Conservation (phyloP, 257 asterid species). For the Knoxia roxburghii region DNA sequence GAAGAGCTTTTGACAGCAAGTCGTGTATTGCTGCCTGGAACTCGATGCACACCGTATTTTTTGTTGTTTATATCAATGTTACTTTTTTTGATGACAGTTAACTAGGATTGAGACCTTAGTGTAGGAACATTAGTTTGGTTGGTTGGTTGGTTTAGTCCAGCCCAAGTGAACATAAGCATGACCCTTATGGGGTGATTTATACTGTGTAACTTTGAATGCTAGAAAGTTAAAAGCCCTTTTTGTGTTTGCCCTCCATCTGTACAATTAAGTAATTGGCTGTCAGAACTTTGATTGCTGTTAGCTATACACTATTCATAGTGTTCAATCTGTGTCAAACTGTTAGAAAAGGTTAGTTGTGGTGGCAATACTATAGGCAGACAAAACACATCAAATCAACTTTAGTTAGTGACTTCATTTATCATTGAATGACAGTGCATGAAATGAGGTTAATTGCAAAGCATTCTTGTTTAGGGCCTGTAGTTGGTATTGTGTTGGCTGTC, state of each 20-base stretch:
- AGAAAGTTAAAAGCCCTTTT: not conserved
- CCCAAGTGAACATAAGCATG: no score
- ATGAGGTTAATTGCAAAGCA: not conserved
- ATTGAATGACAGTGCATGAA: not conserved
- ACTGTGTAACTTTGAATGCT: not conserved
- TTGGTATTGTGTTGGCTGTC: no score
- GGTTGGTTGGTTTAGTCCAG: no score
- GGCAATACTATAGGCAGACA: slow-evolving; percentile 1
- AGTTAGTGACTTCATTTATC: slow-evolving; percentile 8
- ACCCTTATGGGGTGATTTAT: no score
- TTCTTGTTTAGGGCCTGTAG: no score
- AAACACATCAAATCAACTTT: slow-evolving; percentile 9
- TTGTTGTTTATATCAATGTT: no score
- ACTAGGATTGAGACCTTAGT: no score
- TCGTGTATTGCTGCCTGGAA: no score
- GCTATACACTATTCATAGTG: not conserved
- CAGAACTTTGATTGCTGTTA: not conserved
- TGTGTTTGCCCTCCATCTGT: no score
- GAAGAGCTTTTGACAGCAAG: no score
- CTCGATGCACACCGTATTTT: no score
- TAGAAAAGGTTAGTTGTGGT: not conserved
- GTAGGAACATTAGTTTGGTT: no score
- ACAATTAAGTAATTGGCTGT: not conserved
- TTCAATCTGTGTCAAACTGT: slow-evolving; percentile 1
- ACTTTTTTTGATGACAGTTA: not conserved